Conservation (phyloP, 805 yeast species). For the Lachancea mirantina region DNA sequence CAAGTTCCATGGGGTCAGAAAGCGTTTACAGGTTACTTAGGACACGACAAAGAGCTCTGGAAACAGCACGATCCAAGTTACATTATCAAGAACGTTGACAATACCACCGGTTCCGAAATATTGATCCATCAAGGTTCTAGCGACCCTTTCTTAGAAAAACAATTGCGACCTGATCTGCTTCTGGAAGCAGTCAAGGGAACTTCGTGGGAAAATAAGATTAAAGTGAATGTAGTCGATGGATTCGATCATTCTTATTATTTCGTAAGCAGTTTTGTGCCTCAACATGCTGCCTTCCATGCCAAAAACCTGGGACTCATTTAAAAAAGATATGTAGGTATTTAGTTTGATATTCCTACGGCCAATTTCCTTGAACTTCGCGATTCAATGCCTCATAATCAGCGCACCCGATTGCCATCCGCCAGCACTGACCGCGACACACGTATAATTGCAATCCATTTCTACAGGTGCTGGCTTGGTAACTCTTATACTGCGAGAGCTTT, state of each 20-base stretch:
- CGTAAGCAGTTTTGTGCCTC: constrained; percentile 68
- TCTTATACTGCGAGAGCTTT: constrained; percentile 24
- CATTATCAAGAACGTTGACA: constrained; percentile 44
- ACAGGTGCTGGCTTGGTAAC: constrained; percentile 41
- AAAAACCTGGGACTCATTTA: constrained; percentile 40
- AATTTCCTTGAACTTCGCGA: neutral
- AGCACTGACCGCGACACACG: constrained; percentile 57
- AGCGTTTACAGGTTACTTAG: constrained; percentile 73
- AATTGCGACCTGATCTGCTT: constrained; percentile 71
- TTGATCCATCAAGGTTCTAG: constrained; percentile 76
- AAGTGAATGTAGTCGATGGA: constrained; percentile 61
- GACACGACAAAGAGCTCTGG: constrained; percentile 50
- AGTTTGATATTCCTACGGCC: neutral
- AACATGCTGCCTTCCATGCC: constrained; percentile 84
- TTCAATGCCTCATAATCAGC: constrained; percentile 31
- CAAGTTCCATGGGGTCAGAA: constrained; percentile 83
- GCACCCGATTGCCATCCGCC: constrained; percentile 82
- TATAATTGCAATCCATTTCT: constrained; percentile 32
- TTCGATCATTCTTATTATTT: constrained; percentile 91
- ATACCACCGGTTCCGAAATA: constrained; percentile 50
- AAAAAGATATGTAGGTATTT: constrained; percentile 4
- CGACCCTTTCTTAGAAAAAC: constrained; percentile 65
- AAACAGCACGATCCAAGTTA: constrained; percentile 75
- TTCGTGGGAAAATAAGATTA: constrained; percentile 52
- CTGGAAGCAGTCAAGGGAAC: constrained; percentile 50